phyloP scores from a whole-genome alignment of 768 basidiomycete genomes.

The Pleurotus eryngii region DNA sequence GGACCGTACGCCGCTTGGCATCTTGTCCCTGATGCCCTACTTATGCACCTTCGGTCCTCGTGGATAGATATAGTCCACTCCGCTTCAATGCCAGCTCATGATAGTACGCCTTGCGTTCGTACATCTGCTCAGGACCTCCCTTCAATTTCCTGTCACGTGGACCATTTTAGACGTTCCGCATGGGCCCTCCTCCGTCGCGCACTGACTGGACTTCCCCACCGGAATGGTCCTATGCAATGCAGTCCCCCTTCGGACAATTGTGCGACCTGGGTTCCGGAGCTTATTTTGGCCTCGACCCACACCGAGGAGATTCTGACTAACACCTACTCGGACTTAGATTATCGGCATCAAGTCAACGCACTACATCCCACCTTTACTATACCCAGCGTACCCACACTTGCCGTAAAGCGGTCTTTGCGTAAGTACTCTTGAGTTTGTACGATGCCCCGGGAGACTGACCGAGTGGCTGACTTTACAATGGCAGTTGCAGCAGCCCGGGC shows the following conservation, averaged over 20 bases:
- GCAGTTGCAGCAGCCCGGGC: too few species aligned
- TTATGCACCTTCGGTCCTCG: neutral
- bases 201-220: neutral
- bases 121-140: neutral
- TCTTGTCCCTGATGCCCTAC: conserved; percentile 3
- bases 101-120: conserved; percentile 2
- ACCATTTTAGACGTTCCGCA: neutral
- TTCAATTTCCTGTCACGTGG: conserved; percentile 1
- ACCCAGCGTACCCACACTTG: neutral
- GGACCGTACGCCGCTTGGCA: neutral
- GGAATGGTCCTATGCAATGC: neutral
- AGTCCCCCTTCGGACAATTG: neutral
- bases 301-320: conserved; percentile 4
- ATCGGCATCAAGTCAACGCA: neutral
- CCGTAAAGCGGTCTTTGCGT: conserved; percentile 4
- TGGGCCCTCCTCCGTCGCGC: neutral
- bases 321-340: conserved; percentile 1
- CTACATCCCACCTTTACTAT: neutral
- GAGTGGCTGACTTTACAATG: neutral
- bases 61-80: conserved; percentile 1
- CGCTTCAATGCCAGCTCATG: conserved; percentile 5
- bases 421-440: neutral
- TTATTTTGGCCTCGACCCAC: conserved; percentile 3
- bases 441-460: neutral
- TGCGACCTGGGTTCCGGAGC: neutral